phyloP scores from a whole-genome alignment of 2,329 filamentous ascomycete genomes.

The Ceratocystiopsis minuta region DNA sequence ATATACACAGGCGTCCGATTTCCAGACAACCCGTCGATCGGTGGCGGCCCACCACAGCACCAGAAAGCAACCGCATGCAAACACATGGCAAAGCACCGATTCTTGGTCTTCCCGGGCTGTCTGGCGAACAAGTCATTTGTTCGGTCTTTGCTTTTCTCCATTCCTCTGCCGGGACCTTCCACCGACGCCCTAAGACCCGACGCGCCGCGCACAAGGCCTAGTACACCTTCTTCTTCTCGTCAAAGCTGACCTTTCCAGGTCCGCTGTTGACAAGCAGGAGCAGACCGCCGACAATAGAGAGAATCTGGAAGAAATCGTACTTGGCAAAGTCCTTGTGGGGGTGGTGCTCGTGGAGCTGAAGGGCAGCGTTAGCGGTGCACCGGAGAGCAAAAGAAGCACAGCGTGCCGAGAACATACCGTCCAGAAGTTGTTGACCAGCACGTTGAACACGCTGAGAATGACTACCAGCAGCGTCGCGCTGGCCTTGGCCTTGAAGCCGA shows the following conservation, averaged over 20 bases:
- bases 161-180: no score
- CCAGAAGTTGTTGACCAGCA: slow-evolving; percentile 99
- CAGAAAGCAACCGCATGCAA: no score
- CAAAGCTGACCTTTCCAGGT: slow-evolving; percentile 90
- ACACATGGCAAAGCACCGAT: no score
- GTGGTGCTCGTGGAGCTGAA: slow-evolving; percentile 84
- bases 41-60: no score
- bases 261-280: slow-evolving; percentile 97
- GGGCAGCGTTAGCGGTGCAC: background rate
- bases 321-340: slow-evolving; percentile 99
- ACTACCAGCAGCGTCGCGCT: slow-evolving; percentile 90
- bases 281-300: slow-evolving; percentile 94
- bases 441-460: slow-evolving; percentile 89
- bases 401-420: slow-evolving; percentile 47
- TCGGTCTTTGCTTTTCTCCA: no score
- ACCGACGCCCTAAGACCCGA: no score
- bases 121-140: no score
- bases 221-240: slow-evolving; percentile 99
- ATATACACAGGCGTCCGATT: no score
- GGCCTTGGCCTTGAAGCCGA: slow-evolving; percentile 99
- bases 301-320: slow-evolving; percentile 99
- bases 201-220: slow-evolving; percentile 21
- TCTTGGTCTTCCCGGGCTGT: no score
- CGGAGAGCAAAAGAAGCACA: background rate
- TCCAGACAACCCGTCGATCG: no score